Conservation (phyloP, 2,329 filamentous ascomycete species). For the Leptosphaerulina australis region DNA sequence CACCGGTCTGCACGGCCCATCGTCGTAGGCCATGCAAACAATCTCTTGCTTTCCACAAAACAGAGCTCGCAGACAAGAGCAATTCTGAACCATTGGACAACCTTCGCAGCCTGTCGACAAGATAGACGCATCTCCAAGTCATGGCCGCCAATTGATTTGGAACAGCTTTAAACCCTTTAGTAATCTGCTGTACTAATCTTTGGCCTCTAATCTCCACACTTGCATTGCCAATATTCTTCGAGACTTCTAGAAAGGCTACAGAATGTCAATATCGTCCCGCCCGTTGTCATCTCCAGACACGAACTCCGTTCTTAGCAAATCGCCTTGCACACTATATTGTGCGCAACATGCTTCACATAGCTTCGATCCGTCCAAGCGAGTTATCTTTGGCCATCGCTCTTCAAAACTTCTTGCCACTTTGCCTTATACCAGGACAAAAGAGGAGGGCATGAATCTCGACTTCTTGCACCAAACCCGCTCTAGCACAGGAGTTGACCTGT, state of each 20-base stretch:
- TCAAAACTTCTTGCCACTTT: background rate
- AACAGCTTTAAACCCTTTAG: background rate
- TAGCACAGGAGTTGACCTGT: background rate
- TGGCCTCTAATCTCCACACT: constrained; percentile 6
- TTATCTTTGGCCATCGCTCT: background rate
- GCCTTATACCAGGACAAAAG: background rate
- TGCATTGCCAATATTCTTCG: constrained; percentile 9
- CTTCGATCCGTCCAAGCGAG: background rate
- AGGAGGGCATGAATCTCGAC: background rate
- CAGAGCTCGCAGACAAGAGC: background rate
- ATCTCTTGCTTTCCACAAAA: background rate
- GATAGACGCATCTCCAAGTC: background rate
- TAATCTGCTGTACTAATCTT: background rate
- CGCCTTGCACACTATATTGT: background rate
- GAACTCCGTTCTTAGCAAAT: constrained; percentile 1
- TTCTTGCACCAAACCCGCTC: background rate
- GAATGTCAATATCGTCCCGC: constrained; percentile 5
- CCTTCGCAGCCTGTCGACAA: background rate
- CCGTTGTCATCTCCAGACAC: background rate
- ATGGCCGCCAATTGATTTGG: too few relatives aligned
- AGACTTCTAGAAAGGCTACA: constrained; percentile 7
- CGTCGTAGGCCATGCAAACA: background rate
- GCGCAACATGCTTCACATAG: background rate
- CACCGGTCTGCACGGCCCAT: constrained; percentile 1
- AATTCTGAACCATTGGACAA: background rate